These are phyloP conservation scores for Discostella pseudostelligera DNA, from an alignment of 108 stramenopile species.

Conservation along the genomic window DNA sequence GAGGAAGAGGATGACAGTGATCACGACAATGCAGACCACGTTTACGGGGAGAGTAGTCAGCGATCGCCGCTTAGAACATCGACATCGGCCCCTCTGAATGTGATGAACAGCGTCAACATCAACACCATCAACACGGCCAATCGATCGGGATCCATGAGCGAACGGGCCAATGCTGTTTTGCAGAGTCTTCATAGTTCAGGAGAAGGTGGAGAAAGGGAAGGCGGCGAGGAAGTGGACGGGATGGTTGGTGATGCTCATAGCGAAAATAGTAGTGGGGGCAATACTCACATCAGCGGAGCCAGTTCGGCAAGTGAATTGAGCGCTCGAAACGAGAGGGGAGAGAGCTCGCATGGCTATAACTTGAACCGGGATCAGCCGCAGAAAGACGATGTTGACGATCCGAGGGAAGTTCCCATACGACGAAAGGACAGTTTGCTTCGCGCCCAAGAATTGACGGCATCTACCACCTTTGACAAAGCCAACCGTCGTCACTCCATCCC, in stretches of 20 bases:
- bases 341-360: constrained; percentile 2
- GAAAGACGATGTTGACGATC: background rate
- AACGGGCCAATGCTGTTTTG: constrained; percentile 37
- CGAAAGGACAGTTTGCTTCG: constrained; percentile 24
- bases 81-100: background rate
- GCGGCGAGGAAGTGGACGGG: background rate
- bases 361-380: background rate
- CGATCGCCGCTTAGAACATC: background rate
- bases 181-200: constrained; percentile 9
- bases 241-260: background rate
- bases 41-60: constrained; percentile 3
- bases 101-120: background rate
- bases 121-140: background rate
- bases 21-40: constrained; percentile 5
- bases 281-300: constrained; percentile 35
- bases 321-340: constrained; percentile 8
- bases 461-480: background rate
- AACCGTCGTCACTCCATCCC: constrained; percentile 8
- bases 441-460: constrained; percentile 23
- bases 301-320: constrained; percentile 37
- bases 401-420: background rate
- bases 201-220: background rate
- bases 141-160: constrained; percentile 24
- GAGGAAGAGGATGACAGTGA: constrained; percentile 10
- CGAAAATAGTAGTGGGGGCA: constrained; percentile 7